A percentile compares a stretch with the other conserved stretches of the same genome.
Conservation (phyloP, 495 filamentous ascomycete genomes). For the Daldinia vernicosa region DNA sequence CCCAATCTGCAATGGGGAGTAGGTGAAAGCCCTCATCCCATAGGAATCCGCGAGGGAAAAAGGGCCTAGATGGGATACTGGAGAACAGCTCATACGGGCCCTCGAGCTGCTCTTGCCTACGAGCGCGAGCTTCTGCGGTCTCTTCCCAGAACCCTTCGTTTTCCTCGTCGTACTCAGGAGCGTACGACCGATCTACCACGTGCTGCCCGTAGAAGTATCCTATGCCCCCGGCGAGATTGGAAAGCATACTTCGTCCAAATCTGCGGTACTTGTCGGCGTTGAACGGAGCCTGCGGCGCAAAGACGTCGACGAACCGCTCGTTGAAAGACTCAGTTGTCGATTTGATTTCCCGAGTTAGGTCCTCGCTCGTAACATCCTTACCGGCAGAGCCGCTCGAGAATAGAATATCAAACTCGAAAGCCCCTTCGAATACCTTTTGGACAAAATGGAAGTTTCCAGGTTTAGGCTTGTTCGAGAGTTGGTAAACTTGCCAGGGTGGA, state of each 20-base stretch:
- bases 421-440: conserved; percentile 90
- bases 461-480: conserved; percentile 72
- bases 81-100: conserved; percentile 92
- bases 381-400: conserved; percentile 83
- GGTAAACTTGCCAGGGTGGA: conserved; percentile 87
- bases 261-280: conserved; percentile 72
- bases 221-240: conserved; percentile 92
- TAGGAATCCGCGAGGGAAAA: conserved; percentile 95
- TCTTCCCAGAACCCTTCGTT: conserved; percentile 98
- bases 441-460: conserved; percentile 86
- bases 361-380: conserved; percentile 65
- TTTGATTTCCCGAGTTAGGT: conserved; percentile 74
- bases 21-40: conserved; percentile 99
- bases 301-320: conserved; percentile 75
- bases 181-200: conserved; percentile 88
- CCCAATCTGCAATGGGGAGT: conserved; percentile 91
- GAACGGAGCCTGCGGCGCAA: conserved; percentile 81
- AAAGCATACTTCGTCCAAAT: conserved; percentile 91
- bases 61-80: conserved; percentile 90
- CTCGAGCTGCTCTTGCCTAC: conserved; percentile 71
- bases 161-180: conserved; percentile 92
- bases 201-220: conserved; percentile 92
- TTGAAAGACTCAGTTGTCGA: conserved; percentile 72
- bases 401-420: conserved; percentile 93
- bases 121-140: conserved; percentile 72